phyloP scores from a whole-genome alignment of 768 basidiomycete species.

The Pilatotrama ljubarskyi region DNA sequence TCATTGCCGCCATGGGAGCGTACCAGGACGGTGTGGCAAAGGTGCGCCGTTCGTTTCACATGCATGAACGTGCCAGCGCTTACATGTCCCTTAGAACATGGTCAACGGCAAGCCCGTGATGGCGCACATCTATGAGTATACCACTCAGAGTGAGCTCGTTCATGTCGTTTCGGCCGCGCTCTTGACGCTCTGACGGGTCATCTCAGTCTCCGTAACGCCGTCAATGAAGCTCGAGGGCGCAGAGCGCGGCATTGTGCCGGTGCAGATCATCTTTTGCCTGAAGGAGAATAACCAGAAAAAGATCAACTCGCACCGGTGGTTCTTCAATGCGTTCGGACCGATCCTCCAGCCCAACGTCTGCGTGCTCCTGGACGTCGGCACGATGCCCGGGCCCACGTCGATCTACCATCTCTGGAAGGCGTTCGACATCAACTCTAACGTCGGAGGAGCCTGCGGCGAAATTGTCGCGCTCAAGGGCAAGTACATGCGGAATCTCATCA shows the following conservation, averaged over 20 bases:
- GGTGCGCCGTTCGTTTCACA: constrained; percentile 38
- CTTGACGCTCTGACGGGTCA: constrained; percentile 10
- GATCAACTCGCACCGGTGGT: constrained; percentile 94
- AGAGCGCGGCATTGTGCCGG: constrained; percentile 80
- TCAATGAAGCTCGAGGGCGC: constrained; percentile 80
- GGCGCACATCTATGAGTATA: constrained; percentile 93
- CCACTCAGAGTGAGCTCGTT: constrained; percentile 71
- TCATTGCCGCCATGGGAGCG: constrained; percentile 89
- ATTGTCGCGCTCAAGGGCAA: constrained; percentile 90
- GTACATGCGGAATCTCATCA: constrained; percentile 75
- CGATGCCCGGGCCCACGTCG: constrained; percentile 81
- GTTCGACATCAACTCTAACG: constrained; percentile 89
- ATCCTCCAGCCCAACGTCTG: constrained; percentile 90
- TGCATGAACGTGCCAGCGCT: neutral
- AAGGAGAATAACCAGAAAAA: constrained; percentile 96
- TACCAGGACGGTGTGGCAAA: constrained; percentile 95
- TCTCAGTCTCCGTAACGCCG: constrained; percentile 74
- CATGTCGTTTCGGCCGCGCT: neutral
- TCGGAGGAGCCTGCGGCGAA: constrained; percentile 94
- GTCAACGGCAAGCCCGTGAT: constrained; percentile 82
- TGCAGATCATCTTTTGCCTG: constrained; percentile 90
- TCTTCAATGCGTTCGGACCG: constrained; percentile 88
- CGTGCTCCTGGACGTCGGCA: constrained; percentile 86
- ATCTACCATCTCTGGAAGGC: constrained; percentile 96
- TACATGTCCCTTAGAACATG: constrained; percentile 47